Evolutionary conservation across 179 eudicot genomes (phyloP), one percentile per base, ranked within the genome.

Genomic region (Actinidia arguta): DNA sequence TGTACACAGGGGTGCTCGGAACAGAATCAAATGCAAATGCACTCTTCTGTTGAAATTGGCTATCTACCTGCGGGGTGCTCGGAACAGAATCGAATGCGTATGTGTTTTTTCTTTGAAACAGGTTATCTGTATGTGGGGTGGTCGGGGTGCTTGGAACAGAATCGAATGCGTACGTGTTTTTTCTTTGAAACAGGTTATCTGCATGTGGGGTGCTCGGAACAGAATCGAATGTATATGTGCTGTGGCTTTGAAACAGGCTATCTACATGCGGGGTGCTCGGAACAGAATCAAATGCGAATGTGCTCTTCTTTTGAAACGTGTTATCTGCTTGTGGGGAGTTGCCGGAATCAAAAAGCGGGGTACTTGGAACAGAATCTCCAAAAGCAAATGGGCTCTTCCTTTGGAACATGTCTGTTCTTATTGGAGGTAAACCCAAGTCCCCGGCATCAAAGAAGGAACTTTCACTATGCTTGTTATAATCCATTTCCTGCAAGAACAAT

Each of bases 331-430:
- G 79, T 0, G 85, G 78, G 39, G 85, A 80, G 85, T 79, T 83
- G n/a, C 85, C 86, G 7, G 85, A 70, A 77, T 88, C 76, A 71
- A 74, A 83, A 42, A 88, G 85, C 44, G 98, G 94, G 75, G 94
- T 92, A 87, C 95, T 87, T 55, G 97, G 94, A 75, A 92, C 91
- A 75, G 96, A 90, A 83, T 92, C 92, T 51, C 90, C 91, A 82
- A 91, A 91, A 27, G 81, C 80, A 46, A 79, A 73, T 55, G 87
- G 39, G 48, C 74, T 75, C 79, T 80, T 83, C 51, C 54, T 63
- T 61, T 89, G 86, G 84, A 86, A 80, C 54, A 75, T 70, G 44
- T 82, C 88, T 5, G 89, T 90, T 87, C 77, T 85, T 64, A 85
- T 86, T 62, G 90, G 91, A 79, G 82, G 79, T 79, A 91, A 80